These are phyloP conservation scores for Phoma sp. DNA, from an alignment of 2,329 filamentous ascomycete genomes.

Conservation along the genomic window DNA sequence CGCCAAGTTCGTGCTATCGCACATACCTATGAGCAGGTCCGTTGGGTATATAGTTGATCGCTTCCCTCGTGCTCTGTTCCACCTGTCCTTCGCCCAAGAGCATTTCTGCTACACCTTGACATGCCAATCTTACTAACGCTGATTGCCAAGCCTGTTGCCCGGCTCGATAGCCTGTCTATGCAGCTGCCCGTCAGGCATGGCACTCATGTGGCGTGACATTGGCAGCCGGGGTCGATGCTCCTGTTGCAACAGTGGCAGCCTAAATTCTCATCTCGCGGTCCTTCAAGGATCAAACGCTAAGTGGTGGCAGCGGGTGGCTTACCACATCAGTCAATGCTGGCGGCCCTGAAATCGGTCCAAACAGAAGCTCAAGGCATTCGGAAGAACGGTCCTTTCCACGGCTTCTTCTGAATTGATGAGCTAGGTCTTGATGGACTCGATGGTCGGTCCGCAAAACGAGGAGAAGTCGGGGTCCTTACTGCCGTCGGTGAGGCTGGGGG, in stretches of 20 bases:
- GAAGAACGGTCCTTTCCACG: constrained; percentile 44
- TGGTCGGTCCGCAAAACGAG: constrained; percentile 6
- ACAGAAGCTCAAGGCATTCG: constrained; percentile 34
- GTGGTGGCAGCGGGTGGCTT: neutral
- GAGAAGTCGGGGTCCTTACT: constrained; percentile 21
- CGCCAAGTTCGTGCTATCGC: neutral
- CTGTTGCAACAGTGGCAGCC: neutral
- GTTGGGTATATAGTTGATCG: constrained; percentile 8
- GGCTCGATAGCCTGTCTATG: neutral
- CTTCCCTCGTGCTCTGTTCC: constrained; percentile 3
- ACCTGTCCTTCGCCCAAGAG: neutral
- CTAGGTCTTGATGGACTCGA: constrained; percentile 6
- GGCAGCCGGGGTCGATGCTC: neutral
- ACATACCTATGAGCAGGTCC: neutral
- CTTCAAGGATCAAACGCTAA: neutral
- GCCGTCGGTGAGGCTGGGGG: constrained; percentile 24
- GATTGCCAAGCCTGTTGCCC: constrained; percentile 1
- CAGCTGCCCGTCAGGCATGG: neutral
- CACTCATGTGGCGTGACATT: constrained; percentile 5
- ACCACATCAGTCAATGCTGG: neutral
- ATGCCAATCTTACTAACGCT: neutral
- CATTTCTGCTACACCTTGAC: neutral
- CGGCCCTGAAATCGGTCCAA: neutral
- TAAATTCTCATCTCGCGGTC: neutral
- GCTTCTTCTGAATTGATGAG: constrained; percentile 22